Percentiles rank a stretch among this genome's conserved stretches.
These are phyloP conservation scores for Tolypocladium nubicola DNA, from an alignment of 2,329 filamentous ascomycete genomes.

Conservation along the genomic window DNA sequence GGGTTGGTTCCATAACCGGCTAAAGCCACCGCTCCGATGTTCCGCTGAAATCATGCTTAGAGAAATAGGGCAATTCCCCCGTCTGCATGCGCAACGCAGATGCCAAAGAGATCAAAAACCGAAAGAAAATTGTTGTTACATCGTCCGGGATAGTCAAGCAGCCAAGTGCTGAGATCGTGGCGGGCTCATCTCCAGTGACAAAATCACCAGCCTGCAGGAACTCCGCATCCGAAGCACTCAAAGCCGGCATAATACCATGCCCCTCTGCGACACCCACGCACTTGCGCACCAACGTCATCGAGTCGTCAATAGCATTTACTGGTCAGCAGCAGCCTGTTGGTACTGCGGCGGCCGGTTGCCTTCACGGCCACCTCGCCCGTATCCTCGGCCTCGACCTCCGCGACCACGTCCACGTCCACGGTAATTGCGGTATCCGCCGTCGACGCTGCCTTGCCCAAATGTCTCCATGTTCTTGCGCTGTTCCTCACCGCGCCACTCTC, in stretches of 20 bases:
- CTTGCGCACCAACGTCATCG: not conserved
- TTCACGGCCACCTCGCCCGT: constrained; percentile 28
- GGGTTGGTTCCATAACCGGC: constrained; percentile 3
- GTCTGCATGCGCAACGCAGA: not conserved
- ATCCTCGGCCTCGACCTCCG: constrained; percentile 37
- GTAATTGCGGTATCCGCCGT: constrained; percentile 66
- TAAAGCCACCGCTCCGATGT: constrained; percentile 6
- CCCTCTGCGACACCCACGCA: not conserved
- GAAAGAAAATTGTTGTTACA: constrained; percentile 17
- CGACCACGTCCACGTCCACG: constrained; percentile 71
- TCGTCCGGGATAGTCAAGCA: constrained; percentile 7
- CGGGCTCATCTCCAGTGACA: not conserved
- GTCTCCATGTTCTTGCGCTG: constrained; percentile 96
- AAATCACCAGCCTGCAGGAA: not conserved
- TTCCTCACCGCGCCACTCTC: constrained; percentile 86
- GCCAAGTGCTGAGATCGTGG: not conserved
- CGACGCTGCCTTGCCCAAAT: constrained; percentile 92
- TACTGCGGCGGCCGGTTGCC: constrained; percentile 22
- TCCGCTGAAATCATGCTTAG: constrained; percentile 5
- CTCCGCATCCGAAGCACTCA: not conserved
- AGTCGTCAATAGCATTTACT: constrained; percentile 9
- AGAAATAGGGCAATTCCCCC: not conserved
- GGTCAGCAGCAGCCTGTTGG: constrained; percentile 15
- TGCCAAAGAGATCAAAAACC: constrained; percentile 2
- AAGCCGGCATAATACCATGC: not conserved